Evolutionary conservation across 2,329 filamentous ascomycete genomes (phyloP).

Genomic region (Hypocrella siamensis): DNA sequence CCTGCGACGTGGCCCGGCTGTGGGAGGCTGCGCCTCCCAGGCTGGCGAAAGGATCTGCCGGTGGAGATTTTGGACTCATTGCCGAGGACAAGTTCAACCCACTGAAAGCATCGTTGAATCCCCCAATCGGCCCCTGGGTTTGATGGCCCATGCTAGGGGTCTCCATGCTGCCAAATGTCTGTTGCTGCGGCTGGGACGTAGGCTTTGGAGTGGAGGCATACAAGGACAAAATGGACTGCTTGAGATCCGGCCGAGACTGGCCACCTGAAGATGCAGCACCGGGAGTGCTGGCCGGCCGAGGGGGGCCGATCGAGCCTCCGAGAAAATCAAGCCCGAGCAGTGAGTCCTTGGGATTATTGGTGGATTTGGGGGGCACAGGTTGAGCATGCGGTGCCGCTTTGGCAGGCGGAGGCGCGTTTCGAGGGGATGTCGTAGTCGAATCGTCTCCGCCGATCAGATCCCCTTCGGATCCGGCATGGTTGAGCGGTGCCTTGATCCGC

Average conservation of each 20-base stretch:
- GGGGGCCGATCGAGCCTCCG: constrained; percentile 55
- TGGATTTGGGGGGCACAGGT: constrained; percentile 48
- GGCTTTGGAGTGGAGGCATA: constrained; percentile 76
- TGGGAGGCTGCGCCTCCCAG: constrained; percentile 25
- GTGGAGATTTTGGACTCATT: constrained; percentile 25
- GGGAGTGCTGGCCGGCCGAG: constrained; percentile 68
- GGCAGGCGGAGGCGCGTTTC: constrained; percentile 49
- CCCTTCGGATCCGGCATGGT: constrained; percentile 32
- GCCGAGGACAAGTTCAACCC: constrained; percentile 27
- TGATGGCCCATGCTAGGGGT: constrained; percentile 38
- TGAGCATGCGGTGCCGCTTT: constrained; percentile 45
- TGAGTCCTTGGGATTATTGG: constrained; percentile 75
- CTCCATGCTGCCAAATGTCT: constrained; percentile 49
- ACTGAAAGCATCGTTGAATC: constrained; percentile 61
- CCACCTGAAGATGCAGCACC: constrained; percentile 42
- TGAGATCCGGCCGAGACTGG: constrained; percentile 78
- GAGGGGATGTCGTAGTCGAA: constrained; percentile 43
- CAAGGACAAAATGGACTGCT: constrained; percentile 91
- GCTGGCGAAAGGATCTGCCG: constrained; percentile 43
- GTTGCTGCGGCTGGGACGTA: constrained; percentile 35
- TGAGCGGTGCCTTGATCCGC: constrained; percentile 20
- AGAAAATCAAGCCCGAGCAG: constrained; percentile 88
- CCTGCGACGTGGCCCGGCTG: constrained; percentile 16
- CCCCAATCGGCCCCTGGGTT: constrained; percentile 35
- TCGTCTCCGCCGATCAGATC: constrained; percentile 77